Conservation (phyloP, 805 yeast species). For the Starmera dryadoides region DNA sequence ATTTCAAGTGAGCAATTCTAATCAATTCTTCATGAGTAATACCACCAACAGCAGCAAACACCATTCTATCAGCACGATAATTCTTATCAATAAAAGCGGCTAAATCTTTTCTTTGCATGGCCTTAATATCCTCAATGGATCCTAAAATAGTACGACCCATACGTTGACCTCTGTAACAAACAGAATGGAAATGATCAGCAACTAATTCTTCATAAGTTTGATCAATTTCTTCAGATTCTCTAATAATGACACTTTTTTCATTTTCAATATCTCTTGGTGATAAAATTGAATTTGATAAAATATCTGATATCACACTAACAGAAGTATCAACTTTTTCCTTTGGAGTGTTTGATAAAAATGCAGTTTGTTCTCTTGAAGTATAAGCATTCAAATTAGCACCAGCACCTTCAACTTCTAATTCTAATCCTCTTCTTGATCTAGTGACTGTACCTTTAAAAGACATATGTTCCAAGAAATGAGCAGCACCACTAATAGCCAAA, state of each 20-base stretch:
- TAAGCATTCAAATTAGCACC: conserved; percentile 99
- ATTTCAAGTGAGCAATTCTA: conserved; percentile 62
- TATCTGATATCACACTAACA: conserved; percentile 83
- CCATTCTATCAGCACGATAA: conserved; percentile 97
- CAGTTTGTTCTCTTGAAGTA: conserved; percentile 96
- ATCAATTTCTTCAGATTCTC: conserved; percentile 97
- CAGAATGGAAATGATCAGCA: conserved; percentile 92
- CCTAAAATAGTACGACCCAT: conserved; percentile 96
- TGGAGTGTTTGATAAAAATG: conserved; percentile 87
- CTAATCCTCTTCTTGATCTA: conserved; percentile 77
- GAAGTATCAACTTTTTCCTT: conserved; percentile 75
- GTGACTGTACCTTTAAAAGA: conserved; percentile 90
- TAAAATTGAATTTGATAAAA: conserved; percentile 77
- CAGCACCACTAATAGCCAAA: conserved; percentile 82
- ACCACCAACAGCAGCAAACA: conserved; percentile 93
- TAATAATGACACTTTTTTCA: conserved; percentile 91
- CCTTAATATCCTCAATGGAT: conserved; percentile 80
- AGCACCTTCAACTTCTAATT: conserved; percentile 88
- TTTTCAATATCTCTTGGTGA: conserved; percentile 84
- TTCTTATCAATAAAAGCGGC: conserved; percentile 74
- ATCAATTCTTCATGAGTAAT: conserved; percentile 85
- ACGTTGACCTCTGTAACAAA: conserved; percentile 85
- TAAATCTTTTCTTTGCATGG: conserved; percentile 71
- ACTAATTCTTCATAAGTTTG: conserved; percentile 98
- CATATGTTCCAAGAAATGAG: conserved; percentile 93